These are phyloP conservation scores for Sicyos baderoa DNA, from an alignment of 306 rosid species.

Conservation along the genomic window DNA sequence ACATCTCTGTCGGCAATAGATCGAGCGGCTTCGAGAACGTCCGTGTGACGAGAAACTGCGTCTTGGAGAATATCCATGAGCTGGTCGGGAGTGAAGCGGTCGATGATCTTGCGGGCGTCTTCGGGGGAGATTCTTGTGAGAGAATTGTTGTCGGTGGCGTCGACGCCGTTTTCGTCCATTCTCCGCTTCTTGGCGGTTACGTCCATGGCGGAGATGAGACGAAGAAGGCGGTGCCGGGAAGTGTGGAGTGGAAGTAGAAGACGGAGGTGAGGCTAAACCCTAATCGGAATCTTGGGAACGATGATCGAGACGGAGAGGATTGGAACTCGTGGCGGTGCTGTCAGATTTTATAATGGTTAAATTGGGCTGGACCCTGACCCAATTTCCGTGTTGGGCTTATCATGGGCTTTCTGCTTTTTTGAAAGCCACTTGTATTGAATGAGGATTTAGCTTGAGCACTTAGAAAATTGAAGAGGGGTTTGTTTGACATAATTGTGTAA, in stretches of 20 bases:
- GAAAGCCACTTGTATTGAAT: too few relatives aligned
- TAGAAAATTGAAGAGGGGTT: too few relatives aligned
- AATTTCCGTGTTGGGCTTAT: too few relatives aligned
- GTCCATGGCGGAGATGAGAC: conserved; percentile 39
- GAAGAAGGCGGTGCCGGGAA: not conserved
- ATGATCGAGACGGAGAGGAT: not conserved
- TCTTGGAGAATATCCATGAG: conserved; percentile 61
- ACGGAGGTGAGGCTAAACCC: conserved; percentile 13
- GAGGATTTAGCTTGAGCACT: too few relatives aligned
- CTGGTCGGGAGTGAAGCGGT: conserved; percentile 64
- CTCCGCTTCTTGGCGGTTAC: conserved; percentile 61
- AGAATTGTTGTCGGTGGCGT: conserved; percentile 14
- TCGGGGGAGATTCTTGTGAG: conserved; percentile 33
- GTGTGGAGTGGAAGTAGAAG: conserved; percentile 4
- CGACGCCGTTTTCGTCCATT: conserved; percentile 73
- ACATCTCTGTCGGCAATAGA: conserved; percentile 57
- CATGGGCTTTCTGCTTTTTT: too few relatives aligned
- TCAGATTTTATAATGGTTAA: not conserved
- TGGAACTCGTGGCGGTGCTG: not conserved
- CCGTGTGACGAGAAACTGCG: conserved; percentile 61
- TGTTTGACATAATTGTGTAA: too few relatives aligned
- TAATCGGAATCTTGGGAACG: not conserved
- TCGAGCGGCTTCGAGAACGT: conserved; percentile 70
- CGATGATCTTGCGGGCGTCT: conserved; percentile 74
- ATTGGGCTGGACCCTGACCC: not conserved